These are phyloP conservation scores for Wickerhamomyces rabaulensis DNA, from an alignment of 805 yeast species.

Conservation along the genomic window DNA sequence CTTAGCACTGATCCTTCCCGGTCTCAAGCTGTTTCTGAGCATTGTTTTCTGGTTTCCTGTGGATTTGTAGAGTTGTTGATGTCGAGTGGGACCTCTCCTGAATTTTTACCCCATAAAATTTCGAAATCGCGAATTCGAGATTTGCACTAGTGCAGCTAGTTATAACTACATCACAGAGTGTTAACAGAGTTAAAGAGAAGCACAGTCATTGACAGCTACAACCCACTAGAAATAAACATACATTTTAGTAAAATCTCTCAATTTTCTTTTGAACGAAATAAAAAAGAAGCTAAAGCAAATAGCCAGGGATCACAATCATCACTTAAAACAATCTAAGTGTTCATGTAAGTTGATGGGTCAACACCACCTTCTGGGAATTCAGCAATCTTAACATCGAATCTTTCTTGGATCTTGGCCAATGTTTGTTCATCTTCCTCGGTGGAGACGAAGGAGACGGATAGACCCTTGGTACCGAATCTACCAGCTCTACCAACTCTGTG, in stretches of 20 bases:
- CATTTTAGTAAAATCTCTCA: not conserved
- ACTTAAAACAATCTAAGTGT: constrained; percentile 48
- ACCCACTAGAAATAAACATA: not conserved
- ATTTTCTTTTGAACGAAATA: not conserved
- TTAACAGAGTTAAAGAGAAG: not conserved
- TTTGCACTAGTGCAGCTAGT: no score
- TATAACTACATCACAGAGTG: no score
- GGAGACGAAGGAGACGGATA: constrained; percentile 86
- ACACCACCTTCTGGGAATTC: constrained; percentile 98
- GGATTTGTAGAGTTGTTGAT: not conserved
- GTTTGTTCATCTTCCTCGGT: constrained; percentile 85
- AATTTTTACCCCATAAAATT: not conserved
- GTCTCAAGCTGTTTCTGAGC: not conserved
- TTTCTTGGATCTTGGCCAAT: constrained; percentile 87
- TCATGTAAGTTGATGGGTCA: constrained; percentile 97
- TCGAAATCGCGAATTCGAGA: not conserved
- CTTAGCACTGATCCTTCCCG: not conserved
- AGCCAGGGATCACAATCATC: not conserved
- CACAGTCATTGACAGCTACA: not conserved
- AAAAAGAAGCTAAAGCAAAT: not conserved
- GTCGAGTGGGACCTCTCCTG: not conserved
- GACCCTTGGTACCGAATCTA: constrained; percentile 99
- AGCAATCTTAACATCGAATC: constrained; percentile 93
- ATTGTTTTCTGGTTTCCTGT: not conserved
- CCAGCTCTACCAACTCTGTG: constrained; percentile 99